Base-by-base conservation (phyloP, 1,284 basidiomycete genomes). In the Irpex sp. region DNA sequence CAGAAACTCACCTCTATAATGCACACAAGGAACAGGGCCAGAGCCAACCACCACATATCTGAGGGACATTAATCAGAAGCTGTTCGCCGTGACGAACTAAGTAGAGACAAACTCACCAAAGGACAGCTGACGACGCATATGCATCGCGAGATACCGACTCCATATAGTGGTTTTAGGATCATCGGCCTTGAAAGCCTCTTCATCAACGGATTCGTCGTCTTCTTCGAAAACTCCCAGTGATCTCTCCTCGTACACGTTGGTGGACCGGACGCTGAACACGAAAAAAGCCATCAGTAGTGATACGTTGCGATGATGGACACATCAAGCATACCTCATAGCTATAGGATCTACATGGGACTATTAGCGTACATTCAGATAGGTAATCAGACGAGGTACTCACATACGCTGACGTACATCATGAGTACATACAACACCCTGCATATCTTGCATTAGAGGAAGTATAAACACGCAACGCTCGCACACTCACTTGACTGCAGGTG, bases 241-340 rank as follows among this genome's bases (percentile, higher is more conserved):
- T 65, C 86, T 88, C 70, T 98, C 95, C 75, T 99, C 97, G 76
- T 98, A 98, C 0, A 98, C 97, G 75, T 99, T 99, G 33, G 97
- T 98, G 13, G 93, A 89, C 9, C 97, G 92, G 5, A 99, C 93
- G 69, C 90, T 90, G 4, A 26, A 26, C 26, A 26, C 26, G 26
- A 26, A 4, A 26, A 26, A 26, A 0, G 26, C 26, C 26, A 3
- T 26, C 26, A 26, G 2, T 26, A 4, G 26, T 4, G 26, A 26
- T 26, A 26, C 26, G 26, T 26, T 26, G 26, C 4, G 26, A 26
- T 26, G 3, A 26, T 3, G 26, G 26, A 26, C 26, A 26, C 26
- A 17, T 19, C 39, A 11, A 11, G 15, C 65, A 56, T 58, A 72
- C 71, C 72, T 75, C 74, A 76, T 75, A 8, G 73, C 72, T 36